Conservation (phyloP, 2,329 filamentous ascomycete species). For the Claviceps fusiformis region DNA sequence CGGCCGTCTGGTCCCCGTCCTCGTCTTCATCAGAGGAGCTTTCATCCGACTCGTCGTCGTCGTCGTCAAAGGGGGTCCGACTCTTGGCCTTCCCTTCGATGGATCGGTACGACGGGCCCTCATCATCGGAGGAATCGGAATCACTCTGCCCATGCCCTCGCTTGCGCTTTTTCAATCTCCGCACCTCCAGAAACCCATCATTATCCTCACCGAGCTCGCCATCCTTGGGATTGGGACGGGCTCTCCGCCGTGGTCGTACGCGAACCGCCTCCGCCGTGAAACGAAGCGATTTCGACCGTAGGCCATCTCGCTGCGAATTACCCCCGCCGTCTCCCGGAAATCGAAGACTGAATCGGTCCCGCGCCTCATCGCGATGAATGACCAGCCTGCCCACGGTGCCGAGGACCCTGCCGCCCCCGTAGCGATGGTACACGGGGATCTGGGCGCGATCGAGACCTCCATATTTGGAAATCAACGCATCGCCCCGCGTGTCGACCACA, state of each 20-base stretch:
- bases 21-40: slow-evolving; percentile 19
- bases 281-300: slow-evolving; percentile 27
- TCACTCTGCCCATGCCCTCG: slow-evolving; percentile 16
- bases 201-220: slow-evolving; percentile 8
- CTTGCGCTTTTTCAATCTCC: slow-evolving; percentile 28
- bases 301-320: slow-evolving; percentile 29
- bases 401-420: slow-evolving; percentile 55
- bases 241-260: slow-evolving; percentile 17
- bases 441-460: slow-evolving; percentile 54
- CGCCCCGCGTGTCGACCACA: slow-evolving; percentile 60
- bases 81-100: slow-evolving; percentile 49
- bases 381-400: slow-evolving; percentile 46
- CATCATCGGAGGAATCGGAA: slow-evolving; percentile 33
- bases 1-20: slow-evolving; percentile 21
- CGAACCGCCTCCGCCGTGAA: slow-evolving; percentile 26
- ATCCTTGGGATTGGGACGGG: too few species aligned
- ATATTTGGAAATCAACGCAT: slow-evolving; percentile 61
- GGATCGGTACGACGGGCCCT: slow-evolving; percentile 47
- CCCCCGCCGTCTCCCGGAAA: slow-evolving; percentile 26
- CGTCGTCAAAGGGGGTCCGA: slow-evolving; percentile 29
- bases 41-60: slow-evolving; percentile 36
- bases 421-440: slow-evolving; percentile 57
- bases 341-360: slow-evolving; percentile 39
- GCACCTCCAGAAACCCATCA: slow-evolving; percentile 37
- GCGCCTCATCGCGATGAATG: slow-evolving; percentile 52